These are phyloP conservation scores for Aureobasidium subglaciale DNA, from an alignment of 2,329 filamentous ascomycete species.

Conservation along the genomic window DNA sequence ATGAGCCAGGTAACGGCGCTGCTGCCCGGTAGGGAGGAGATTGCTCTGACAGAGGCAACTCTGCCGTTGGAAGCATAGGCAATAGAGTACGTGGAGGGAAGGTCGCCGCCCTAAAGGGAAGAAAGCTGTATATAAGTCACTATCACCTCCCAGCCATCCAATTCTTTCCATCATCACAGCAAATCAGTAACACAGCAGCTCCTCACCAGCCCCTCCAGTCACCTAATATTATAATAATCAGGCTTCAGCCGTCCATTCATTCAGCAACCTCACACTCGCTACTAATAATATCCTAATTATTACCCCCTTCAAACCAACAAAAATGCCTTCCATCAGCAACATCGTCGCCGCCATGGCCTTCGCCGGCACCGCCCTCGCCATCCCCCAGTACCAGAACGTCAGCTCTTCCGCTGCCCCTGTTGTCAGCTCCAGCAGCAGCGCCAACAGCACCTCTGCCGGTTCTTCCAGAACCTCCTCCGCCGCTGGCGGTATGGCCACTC, in stretches of 20 bases:
- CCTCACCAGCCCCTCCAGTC: constrained; percentile 14
- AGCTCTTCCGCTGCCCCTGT: constrained; percentile 3
- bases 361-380: constrained; percentile 10
- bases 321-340: constrained; percentile 15
- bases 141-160: constrained; percentile 5
- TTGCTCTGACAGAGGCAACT: constrained; percentile 1
- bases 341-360: constrained; percentile 8
- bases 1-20: constrained; percentile 8
- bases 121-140: constrained; percentile 10
- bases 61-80: constrained; percentile 1
- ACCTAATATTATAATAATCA: constrained; percentile 15
- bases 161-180: constrained; percentile 14
- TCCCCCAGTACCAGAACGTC: constrained; percentile 14
- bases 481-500: not conserved
- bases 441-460: constrained; percentile 3
- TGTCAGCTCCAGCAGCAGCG: not conserved
- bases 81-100: not conserved
- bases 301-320: constrained; percentile 12
- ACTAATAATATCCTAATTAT: constrained; percentile 11
- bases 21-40: constrained; percentile 14
- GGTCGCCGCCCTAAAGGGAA: not conserved
- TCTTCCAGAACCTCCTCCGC: not conserved
- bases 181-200: constrained; percentile 14
- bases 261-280: constrained; percentile 13
- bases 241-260: constrained; percentile 15